Evolutionary conservation across 371 early-diverging fungal genomes (phyloP).

Genomic region (Mortierella sp.): DNA sequence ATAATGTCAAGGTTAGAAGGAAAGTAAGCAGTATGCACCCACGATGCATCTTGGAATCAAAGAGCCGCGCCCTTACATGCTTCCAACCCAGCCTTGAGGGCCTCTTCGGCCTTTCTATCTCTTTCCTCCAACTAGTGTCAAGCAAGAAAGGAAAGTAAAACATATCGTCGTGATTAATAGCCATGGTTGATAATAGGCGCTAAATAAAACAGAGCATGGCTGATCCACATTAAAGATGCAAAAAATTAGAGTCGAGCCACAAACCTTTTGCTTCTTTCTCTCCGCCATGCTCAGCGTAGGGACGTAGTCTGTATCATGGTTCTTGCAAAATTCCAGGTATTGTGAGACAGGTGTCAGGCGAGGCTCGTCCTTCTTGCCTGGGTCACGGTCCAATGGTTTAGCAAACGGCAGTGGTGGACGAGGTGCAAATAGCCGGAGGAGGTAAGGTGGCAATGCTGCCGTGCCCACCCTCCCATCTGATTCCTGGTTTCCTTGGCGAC

Average conservation of each 20-base stretch:
- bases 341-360: conserved; percentile 75
- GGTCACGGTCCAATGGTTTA: conserved; percentile 83
- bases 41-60: neutral
- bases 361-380: conserved; percentile 73
- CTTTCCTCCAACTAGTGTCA: conserved; percentile 63
- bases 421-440: conserved; percentile 92
- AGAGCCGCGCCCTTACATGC: conserved; percentile 59
- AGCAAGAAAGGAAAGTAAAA: neutral
- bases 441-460: conserved; percentile 79
- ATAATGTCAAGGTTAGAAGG: neutral
- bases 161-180: neutral
- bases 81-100: conserved; percentile 66
- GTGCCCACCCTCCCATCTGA: conserved; percentile 46
- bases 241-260: neutral
- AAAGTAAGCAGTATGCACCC: conserved; percentile 17
- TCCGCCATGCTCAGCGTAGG: conserved; percentile 81
- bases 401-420: conserved; percentile 85
- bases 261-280: conserved; percentile 76
- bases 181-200: neutral
- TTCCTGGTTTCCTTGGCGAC: conserved; percentile 42
- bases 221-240: neutral
- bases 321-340: conserved; percentile 69
- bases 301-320: conserved; percentile 81
- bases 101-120: conserved; percentile 69
- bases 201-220: neutral